Base-by-base conservation (phyloP, 2,329 filamentous ascomycete genomes). In the Beauveria sp. region DNA sequence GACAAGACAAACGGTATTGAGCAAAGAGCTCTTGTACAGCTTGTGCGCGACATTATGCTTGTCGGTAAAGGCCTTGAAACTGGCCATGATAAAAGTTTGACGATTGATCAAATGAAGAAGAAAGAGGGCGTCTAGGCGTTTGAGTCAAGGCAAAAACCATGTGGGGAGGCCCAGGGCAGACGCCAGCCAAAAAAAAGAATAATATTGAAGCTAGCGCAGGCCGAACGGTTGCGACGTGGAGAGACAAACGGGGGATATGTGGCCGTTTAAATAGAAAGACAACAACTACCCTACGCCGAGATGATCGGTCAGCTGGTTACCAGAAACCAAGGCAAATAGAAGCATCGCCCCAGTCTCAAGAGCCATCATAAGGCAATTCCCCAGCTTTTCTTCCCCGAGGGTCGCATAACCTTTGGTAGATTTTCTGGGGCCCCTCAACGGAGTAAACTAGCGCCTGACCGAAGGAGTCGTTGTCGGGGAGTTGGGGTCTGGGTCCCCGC, bases 1-100 rank as follows among this genome's bases (percentile, higher is more conserved):
- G 16, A 88, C 75, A 53, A 78, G 80, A 70, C 88, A 88, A 71
- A 89, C 82, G 43, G 81, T 81, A 61, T 85, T 77, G 60, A 87
- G 79, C 63, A 87, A 77, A 47, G 73, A 71, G 20, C 75, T 71
- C 74, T 86, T 86, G 73, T 85, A 75, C 5, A 83, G 71, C 64
- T 75, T 76, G 69, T 84, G 77, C 60, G 81, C 80, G 12, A 84
- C 74, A 71, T 63, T 63, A 52, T 63, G 52, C 53, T 63, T 63
- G 26, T 54, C 58, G 34, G 60, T 49, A 3, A 54, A 58, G 12
- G 38, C 52, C 14, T 57, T 59, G 30, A 63, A 58, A 49, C 38
- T 49, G 26, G 46, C 34, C 62, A 63, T 63, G 45, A 10, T 47
- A 9, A 59, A 9, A 14, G 38, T 50, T 6, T 38, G 26, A 34